Conservation (phyloP, 1,139 yeast species). For the Hansenula sp. region DNA sequence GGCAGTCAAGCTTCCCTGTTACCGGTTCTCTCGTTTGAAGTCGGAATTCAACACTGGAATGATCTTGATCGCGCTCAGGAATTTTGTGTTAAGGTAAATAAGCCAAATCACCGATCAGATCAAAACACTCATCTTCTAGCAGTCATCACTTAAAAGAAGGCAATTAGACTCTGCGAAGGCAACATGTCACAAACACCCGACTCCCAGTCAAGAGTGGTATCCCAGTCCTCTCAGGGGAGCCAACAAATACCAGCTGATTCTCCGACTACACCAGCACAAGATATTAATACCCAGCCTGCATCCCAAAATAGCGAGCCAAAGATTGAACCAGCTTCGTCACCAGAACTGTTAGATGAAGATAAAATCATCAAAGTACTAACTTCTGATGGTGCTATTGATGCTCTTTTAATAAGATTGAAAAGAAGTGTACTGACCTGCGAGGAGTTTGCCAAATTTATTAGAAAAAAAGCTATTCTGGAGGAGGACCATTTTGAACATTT, state of each 20-base stretch:
- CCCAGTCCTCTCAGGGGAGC: not conserved
- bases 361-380: constrained; percentile 44
- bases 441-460: constrained; percentile 75
- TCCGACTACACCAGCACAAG: not conserved
- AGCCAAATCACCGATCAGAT: too few species aligned
- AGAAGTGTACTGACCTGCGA: constrained; percentile 79
- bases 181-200: not conserved
- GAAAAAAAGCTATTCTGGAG: constrained; percentile 75
- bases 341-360: constrained; percentile 35
- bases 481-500: constrained; percentile 74
- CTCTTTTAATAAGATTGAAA: constrained; percentile 69
- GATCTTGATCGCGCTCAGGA: not conserved
- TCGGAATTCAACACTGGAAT: not conserved
- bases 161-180: not conserved
- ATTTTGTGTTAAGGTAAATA: not conserved
- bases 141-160: not conserved
- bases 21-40: not conserved
- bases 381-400: constrained; percentile 61
- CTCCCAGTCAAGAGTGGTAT: not conserved
- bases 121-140: too few species aligned
- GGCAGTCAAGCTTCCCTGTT: constrained; percentile 2
- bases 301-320: not conserved
- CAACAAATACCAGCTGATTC: not conserved
- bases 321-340: constrained; percentile 20
- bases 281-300: not conserved